Base-by-base conservation (phyloP, 1,139 yeast genomes). In the Chernovozyma sophiae-reginae region DNA sequence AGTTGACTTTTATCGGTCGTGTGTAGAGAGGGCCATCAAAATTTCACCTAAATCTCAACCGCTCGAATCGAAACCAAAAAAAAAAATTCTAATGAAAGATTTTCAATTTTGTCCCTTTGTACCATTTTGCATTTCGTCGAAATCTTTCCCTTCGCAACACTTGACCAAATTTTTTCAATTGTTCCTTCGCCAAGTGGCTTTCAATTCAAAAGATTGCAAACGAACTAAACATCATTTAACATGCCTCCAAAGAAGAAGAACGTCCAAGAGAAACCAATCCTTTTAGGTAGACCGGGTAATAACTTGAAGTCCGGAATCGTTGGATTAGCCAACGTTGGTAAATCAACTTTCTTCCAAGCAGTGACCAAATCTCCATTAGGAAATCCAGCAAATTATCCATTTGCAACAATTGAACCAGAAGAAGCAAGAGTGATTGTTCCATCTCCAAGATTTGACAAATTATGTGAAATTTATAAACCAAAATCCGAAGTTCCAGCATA, bases 351-450 rank as follows among this genome's bases (percentile, higher is more conserved):
- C 45, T 77, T 77, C 55, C 82, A 84, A 64, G 92, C 92, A 43
- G 81, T 84, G 53, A 84, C 94, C 49, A 79, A 81, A 68, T 89
- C 89, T 57, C 95, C 95, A 40, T 76, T 92, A 54, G 98, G 98
- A 54, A 92, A 90, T 69, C 97, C 98, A 43, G 98, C 97, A 46
- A 92, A 92, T 66, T 92, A 90, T 62, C 98, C 98, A 27, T 92
- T 90, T 60, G 98, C 98, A 41, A 92, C 98, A 43, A 92, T 92
- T 65, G 98, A 92, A 53, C 98, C 98, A 35, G 98, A 92, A 72
- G 98, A 92, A 72, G 97, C 98, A 36, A 79, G 96, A 64, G 96
- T 90, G 43, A 82, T 85, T 56, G 98, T 92, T 41, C 98, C 98
- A 50, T 89, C 97, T 32, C 77, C 86, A 46, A 81, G 96, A 62